phyloP scores from a whole-genome alignment of 441 rosid genomes.

The Pelargonium fulgidum region DNA sequence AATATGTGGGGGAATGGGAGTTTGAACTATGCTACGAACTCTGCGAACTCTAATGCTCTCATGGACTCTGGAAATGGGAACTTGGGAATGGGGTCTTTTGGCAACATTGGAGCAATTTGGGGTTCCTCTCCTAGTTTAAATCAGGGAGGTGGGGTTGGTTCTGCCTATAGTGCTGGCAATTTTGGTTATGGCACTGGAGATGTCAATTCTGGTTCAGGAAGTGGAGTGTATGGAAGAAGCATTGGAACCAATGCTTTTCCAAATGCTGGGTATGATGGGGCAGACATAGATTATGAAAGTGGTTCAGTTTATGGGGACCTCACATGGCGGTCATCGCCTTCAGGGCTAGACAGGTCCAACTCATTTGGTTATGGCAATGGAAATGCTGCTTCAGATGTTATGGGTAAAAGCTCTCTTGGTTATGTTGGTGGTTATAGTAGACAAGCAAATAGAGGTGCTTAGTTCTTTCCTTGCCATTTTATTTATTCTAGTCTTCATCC shows the following conservation, averaged over 20 bases:
- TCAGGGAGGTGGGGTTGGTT: constrained; percentile 35
- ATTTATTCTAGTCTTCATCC: not conserved
- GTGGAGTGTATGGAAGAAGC: constrained; percentile 37
- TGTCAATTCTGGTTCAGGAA: constrained; percentile 24
- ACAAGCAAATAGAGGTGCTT: constrained; percentile 38
- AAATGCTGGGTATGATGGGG: constrained; percentile 39
- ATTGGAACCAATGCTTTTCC: constrained; percentile 26
- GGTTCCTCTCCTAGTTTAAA: constrained; percentile 27
- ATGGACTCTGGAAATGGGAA: constrained; percentile 34
- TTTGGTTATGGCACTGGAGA: constrained; percentile 28
- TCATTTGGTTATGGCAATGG: constrained; percentile 35
- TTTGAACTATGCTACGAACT: constrained; percentile 34
- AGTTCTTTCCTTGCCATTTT: not conserved
- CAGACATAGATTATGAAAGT: constrained; percentile 33
- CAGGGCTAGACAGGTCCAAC: constrained; percentile 28
- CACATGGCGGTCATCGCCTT: constrained; percentile 41
- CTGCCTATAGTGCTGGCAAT: constrained; percentile 25
- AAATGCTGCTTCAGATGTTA: constrained; percentile 32
- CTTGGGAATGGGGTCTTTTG: constrained; percentile 39
- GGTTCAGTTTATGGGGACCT: constrained; percentile 46
- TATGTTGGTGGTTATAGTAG: constrained; percentile 40
- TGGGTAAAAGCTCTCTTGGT: constrained; percentile 29
- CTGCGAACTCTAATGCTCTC: constrained; percentile 23
- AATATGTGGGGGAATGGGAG: constrained; percentile 49
- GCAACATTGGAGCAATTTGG: constrained; percentile 46